phyloP scores from a whole-genome alignment of 2,329 filamentous ascomycete species.

The Ophiostoma novo-ulmi region DNA sequence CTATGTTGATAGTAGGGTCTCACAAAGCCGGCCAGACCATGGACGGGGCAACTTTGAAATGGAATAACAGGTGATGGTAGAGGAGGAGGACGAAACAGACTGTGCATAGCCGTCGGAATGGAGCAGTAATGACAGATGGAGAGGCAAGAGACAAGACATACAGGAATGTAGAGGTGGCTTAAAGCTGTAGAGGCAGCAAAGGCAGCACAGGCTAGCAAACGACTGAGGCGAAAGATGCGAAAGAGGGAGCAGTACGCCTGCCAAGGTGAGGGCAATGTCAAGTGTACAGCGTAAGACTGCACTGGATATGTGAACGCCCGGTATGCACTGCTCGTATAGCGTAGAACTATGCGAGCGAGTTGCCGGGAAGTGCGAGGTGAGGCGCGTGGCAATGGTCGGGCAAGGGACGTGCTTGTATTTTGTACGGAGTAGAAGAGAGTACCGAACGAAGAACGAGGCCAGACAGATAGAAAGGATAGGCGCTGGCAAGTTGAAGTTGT shows the following conservation, averaged over 20 bases:
- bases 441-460: neutral
- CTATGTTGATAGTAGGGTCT: conserved; percentile 5
- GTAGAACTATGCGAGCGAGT: neutral
- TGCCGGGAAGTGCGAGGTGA: neutral
- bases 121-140: neutral
- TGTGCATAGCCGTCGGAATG: conserved; percentile 4
- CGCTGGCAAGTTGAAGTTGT: neutral
- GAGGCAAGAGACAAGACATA: neutral
- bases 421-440: neutral
- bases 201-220: no score
- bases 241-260: neutral
- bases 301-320: neutral
- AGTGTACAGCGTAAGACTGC: neutral
- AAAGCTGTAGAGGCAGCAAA: neutral
- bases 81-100: neutral
- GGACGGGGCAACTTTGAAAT: conserved; percentile 4
- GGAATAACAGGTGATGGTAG: neutral
- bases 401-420: neutral
- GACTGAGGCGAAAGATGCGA: neutral
- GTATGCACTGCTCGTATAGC: neutral
- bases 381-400: neutral
- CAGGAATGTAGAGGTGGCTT: neutral
- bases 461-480: neutral
- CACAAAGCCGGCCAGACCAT: conserved; percentile 11
- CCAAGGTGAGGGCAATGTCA: neutral